Evolutionary conservation across 2,329 filamentous ascomycete species (phyloP).

Genomic region (Cladosporium sp.): DNA sequence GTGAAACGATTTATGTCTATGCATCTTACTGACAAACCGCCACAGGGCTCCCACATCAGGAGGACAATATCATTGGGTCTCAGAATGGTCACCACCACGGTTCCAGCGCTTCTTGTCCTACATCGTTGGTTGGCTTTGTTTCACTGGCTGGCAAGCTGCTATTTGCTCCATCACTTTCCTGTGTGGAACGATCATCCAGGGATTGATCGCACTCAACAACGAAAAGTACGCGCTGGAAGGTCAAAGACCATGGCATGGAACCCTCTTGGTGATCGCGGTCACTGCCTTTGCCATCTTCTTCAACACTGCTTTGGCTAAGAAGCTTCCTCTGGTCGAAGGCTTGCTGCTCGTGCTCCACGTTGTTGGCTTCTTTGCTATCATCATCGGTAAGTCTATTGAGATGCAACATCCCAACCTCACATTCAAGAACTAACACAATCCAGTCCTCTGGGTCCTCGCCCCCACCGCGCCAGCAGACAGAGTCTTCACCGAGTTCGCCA

Average conservation of each 20-base stretch:
- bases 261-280: constrained; percentile 43
- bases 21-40: not conserved
- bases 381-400: constrained; percentile 38
- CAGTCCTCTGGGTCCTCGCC: constrained; percentile 36
- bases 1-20: not conserved
- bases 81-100: constrained; percentile 44
- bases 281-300: constrained; percentile 43
- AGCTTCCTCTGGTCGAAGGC: constrained; percentile 44
- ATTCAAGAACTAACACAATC: not conserved
- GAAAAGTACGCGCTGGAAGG: constrained; percentile 36
- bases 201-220: constrained; percentile 41
- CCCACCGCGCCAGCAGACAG: constrained; percentile 24
- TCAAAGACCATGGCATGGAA: constrained; percentile 42
- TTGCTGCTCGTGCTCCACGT: constrained; percentile 48
- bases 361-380: constrained; percentile 55
- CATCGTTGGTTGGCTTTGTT: constrained; percentile 47
- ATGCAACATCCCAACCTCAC: constrained; percentile 21
- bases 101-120: constrained; percentile 47
- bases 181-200: constrained; percentile 45
- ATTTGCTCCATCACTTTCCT: constrained; percentile 45
- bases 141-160: constrained; percentile 45
- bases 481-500: constrained; percentile 34
- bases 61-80: constrained; percentile 50
- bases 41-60: constrained; percentile 45
- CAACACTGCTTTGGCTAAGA: constrained; percentile 51